phyloP scores from a whole-genome alignment of 2,329 filamentous ascomycete species.

The Daldinia sp. region DNA sequence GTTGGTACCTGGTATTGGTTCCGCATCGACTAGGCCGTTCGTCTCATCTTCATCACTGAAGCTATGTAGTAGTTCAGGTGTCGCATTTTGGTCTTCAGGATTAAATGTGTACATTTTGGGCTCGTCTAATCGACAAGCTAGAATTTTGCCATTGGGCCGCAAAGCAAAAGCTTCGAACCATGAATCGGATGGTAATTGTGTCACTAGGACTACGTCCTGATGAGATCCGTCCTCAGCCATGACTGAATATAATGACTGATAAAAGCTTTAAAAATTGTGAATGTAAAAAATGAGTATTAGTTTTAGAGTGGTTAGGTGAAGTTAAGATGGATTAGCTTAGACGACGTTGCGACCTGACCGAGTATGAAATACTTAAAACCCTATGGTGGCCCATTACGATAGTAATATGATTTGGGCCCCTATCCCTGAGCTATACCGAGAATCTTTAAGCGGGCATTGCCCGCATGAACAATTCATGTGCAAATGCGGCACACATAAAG shows the following conservation, averaged over 20 bases:
- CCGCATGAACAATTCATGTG: constrained; percentile 31
- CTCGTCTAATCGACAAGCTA: constrained; percentile 49
- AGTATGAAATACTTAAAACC: constrained; percentile 37
- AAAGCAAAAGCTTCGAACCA: constrained; percentile 51
- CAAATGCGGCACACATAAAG: constrained; percentile 28
- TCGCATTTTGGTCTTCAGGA: constrained; percentile 46
- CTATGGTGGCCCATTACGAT: constrained; percentile 21
- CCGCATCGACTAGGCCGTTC: constrained; percentile 48
- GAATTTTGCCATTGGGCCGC: constrained; percentile 50
- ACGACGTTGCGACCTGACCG: constrained; percentile 31
- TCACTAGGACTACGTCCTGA: constrained; percentile 49
- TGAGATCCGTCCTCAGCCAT: constrained; percentile 46
- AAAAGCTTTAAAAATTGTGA: constrained; percentile 4
- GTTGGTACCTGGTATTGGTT: constrained; percentile 42
- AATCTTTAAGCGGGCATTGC: constrained; percentile 29
- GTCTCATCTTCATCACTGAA: constrained; percentile 41
- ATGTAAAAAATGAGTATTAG: constrained; percentile 2
- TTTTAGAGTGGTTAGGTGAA: constrained; percentile 24
- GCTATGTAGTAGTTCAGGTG: constrained; percentile 46
- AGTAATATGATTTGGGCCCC: constrained; percentile 22
- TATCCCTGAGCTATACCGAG: constrained; percentile 36
- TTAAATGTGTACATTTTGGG: constrained; percentile 50
- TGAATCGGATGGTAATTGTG: constrained; percentile 50
- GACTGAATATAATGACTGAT: constrained; percentile 12
- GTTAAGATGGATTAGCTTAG: constrained; percentile 35